These are phyloP conservation scores for Chrysanthemum lavandulifolium DNA, from an alignment of 129 eudicot species.

Conservation along the genomic window DNA sequence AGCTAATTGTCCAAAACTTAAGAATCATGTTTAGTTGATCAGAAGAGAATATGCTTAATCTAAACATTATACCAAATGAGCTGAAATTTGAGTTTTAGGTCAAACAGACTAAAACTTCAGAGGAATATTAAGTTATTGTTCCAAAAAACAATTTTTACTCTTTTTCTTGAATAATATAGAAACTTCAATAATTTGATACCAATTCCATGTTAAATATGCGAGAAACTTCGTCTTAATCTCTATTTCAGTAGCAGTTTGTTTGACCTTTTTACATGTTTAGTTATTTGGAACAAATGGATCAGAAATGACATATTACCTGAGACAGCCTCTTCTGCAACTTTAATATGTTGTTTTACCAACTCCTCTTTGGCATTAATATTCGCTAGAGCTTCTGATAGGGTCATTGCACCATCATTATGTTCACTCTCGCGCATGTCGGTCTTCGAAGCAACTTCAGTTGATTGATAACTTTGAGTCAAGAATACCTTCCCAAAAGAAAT, in stretches of 20 bases:
- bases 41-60: too few species aligned
- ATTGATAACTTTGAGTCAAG: constrained; percentile 24
- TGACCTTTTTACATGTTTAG: neutral
- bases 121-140: neutral
- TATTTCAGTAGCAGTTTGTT: neutral
- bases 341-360: constrained; percentile 35
- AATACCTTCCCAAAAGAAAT: constrained; percentile 20
- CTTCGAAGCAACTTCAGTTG: constrained; percentile 19
- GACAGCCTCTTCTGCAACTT: constrained; percentile 50
- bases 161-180: neutral
- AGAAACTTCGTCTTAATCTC: neutral
- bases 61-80: neutral
- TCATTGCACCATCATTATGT: constrained; percentile 25
- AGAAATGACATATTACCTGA: constrained; percentile 26
- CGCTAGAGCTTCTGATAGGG: constrained; percentile 31
- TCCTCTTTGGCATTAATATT: constrained; percentile 38
- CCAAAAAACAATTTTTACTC: neutral
- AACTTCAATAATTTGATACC: neutral
- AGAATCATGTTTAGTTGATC: too few species aligned
- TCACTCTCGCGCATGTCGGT: constrained; percentile 15
- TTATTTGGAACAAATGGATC: neutral
- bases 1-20: too few species aligned
- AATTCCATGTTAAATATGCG: neutral
- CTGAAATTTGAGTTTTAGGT: constrained; percentile 4
- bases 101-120: neutral